Base-by-base conservation (phyloP, 176 grass and related monocot genomes). In the Carex pumila region DNA sequence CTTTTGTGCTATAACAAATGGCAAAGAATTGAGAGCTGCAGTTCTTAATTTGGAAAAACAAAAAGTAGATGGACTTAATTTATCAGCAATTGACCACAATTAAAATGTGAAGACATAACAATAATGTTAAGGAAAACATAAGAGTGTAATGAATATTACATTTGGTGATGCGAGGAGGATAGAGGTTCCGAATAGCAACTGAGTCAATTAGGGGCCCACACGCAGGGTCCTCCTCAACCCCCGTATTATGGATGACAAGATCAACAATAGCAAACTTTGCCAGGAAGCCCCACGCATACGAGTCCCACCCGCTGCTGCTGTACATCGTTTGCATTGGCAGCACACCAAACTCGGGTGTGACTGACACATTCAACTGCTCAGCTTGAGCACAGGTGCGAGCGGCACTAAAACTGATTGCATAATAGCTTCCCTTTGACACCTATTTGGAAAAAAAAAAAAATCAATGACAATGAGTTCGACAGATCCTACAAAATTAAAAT, bases 281-380 rank as follows among this genome's bases (percentile, higher is more conserved):
- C 81, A 85, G 85, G 92, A 98, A 98, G 0, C 79, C 95, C 95
- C 95, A 94, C 10, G 92, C 84, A 79, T 98, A 98, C 8, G 89
- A 94, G 86, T 94, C 95, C 95, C 95, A 98, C 2, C 95, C 95
- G 60, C 39, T 94, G 91, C 92, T 90, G 89, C 92, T 89, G 90
- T 98, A 98, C 80, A 91, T 83, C 12, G 95, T 98, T 83, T 98
- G 95, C 79, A 98, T 91, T 21, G 95, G 92, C 6, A 98, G 76
- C 30, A 91, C 79, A 0, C 90, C 89, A 53, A 84, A 93, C 85
- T 98, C 95, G n/a, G 89, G 95, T 66, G 89, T 91, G 12, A 90
- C 95, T 1, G 95, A 98, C 15, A 98, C 86, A 87, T 94, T 98
- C 53, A 98, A 87, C 22, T 63, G 31, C 85, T 98, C 95, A 0